Conservation (phyloP, 768 basidiomycete genomes). For the Lactarius psammicola region DNA sequence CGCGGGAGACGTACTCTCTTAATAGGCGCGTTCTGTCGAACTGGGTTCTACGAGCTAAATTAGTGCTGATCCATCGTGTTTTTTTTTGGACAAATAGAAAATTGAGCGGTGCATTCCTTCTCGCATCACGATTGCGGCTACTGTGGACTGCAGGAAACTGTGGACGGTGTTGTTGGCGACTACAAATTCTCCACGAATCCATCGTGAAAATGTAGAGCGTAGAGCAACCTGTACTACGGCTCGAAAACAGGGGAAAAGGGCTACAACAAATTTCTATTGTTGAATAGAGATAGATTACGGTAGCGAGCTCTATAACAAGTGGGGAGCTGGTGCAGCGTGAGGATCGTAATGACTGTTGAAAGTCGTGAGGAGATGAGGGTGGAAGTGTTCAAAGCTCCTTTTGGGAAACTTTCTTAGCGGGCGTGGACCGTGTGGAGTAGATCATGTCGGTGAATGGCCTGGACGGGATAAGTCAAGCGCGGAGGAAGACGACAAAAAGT, state of each 20-base stretch:
- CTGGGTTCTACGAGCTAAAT: too few species aligned
- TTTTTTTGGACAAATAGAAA: slow-evolving; percentile 47
- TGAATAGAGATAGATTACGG: slow-evolving; percentile 1
- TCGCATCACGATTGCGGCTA: slow-evolving; percentile 75
- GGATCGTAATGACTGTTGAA: slow-evolving; percentile 18
- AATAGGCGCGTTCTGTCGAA: slow-evolving; percentile 59
- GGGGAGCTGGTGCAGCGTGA: neutral
- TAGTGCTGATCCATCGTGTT: neutral
- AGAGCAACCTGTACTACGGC: neutral
- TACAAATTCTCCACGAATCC: slow-evolving; percentile 36
- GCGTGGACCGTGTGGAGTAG: slow-evolving; percentile 54
- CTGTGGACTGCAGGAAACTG: slow-evolving; percentile 66
- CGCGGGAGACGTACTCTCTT: slow-evolving; percentile 90
- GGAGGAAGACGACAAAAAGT: slow-evolving; percentile 35
- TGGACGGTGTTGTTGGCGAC: slow-evolving; percentile 61
- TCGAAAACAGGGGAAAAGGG: too few species aligned
- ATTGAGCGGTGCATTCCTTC: slow-evolving; percentile 76
- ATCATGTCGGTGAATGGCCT: slow-evolving; percentile 79
- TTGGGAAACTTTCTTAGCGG: slow-evolving; percentile 24
- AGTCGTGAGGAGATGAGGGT: slow-evolving; percentile 8
- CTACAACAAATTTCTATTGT: slow-evolving; percentile 14
- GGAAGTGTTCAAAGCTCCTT: slow-evolving; percentile 33
- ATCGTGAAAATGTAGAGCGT: slow-evolving; percentile 15
- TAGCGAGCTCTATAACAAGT: neutral
- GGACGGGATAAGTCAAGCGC: neutral